Conservation (phyloP, 495 filamentous ascomycete genomes). For the Hypoxylon intermedium region DNA sequence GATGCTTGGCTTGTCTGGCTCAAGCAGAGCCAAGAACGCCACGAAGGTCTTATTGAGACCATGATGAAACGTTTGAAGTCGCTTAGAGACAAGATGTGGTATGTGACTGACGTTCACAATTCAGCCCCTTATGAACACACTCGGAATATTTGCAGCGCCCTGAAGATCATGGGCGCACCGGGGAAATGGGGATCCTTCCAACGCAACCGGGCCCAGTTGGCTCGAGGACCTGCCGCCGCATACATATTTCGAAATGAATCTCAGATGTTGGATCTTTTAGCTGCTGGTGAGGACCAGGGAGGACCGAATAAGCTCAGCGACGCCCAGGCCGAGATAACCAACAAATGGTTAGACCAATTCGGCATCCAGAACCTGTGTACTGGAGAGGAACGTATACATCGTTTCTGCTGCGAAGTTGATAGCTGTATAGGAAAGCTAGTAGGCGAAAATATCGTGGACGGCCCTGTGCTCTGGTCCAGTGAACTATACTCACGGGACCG, state of each 20-base stretch:
- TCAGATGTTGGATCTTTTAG: conserved; percentile 86
- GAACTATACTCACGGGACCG: conserved; percentile 85
- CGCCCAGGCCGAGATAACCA: conserved; percentile 87
- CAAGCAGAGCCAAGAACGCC: conserved; percentile 73
- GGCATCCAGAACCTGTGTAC: conserved; percentile 93
- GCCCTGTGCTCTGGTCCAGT: conserved; percentile 91
- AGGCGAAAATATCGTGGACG: conserved; percentile 83
- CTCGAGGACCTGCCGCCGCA: conserved; percentile 66
- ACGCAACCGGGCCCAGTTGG: conserved; percentile 61
- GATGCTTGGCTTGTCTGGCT: conserved; percentile 80
- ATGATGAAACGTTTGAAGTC: conserved; percentile 73
- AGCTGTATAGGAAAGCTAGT: conserved; percentile 86
- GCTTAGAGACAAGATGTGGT: conserved; percentile 97
- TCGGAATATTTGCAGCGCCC: conserved; percentile 80
- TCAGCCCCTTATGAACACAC: conserved; percentile 90
- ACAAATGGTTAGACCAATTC: conserved; percentile 81
- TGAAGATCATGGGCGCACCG: conserved; percentile 88
- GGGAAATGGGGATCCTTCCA: conserved; percentile 59
- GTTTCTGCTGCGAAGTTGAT: conserved; percentile 90
- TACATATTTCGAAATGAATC: conserved; percentile 84
- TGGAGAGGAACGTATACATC: conserved; percentile 93
- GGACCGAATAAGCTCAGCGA: conserved; percentile 96
- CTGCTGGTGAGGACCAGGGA: conserved; percentile 81
- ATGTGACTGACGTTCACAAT: conserved; percentile 93
- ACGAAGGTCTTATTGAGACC: conserved; percentile 67